Evolutionary conservation across 768 basidiomycete species (phyloP), one percentile per base, ranked within the genome.

Genomic region (Hysterangium stoloniferum): DNA sequence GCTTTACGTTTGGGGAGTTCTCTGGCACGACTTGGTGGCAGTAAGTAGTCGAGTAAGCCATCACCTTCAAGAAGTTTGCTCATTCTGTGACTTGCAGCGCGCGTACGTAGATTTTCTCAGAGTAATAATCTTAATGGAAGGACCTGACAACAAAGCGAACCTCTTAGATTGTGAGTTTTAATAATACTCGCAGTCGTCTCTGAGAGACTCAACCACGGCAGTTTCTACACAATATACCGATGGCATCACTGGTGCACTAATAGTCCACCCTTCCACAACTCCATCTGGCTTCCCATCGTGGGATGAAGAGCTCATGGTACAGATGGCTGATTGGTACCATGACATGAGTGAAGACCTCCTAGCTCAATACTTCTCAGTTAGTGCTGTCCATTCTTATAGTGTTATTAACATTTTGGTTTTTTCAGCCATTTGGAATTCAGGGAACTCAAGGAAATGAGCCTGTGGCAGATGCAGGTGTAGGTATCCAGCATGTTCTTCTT

Each of bases 1-100:
- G 60, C 42, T 76, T 71, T 48, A 70, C 69, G 4, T 57, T 76
- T 34, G 68, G 70, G 17, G 64, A 66, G 12, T 74, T 68, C 56
- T 66, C 64, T 1, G 75, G 75, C 1, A 73, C 72, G 0, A 75
- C 66, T 17, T 76, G 75, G 75, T 76, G 70, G 66, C 75, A 76
- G 62, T 73, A 45, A 49, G 64, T 62, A n/a, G 15, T 20, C 4
- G 15, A n/a, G n/a, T n/a, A n/a, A n/a, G 17, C 20, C 19, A 6
- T 4, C 27, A 24, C 43, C 17, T 43, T 29, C 27, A 37, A 9
- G 2, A 9, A 12, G 29, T 40, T 36, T 35, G 15, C 20, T 47
- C 2, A 29, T 5, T 12, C 25, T 37, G 32, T 36, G 7, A 24
- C 59, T 28, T 19, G 58, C 31, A 64, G 66, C 33, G 59, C 66